These are phyloP conservation scores for Vigna nakashimae DNA, from an alignment of 306 rosid genomes.

Conservation along the genomic window DNA sequence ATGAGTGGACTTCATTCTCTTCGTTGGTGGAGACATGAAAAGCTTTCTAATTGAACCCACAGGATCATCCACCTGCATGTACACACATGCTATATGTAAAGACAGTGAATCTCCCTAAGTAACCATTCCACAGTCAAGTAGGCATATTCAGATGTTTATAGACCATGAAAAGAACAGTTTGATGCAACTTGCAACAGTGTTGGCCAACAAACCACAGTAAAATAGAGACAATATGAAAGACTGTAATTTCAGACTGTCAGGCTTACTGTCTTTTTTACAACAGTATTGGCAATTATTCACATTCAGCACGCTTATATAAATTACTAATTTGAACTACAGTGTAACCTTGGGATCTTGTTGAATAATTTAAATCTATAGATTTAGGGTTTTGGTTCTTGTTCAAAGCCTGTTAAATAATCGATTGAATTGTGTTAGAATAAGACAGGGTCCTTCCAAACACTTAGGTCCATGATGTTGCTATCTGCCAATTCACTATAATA, in stretches of 20 bases:
- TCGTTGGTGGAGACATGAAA: slow-evolving; percentile 75
- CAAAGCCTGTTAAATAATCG: slow-evolving; percentile 26
- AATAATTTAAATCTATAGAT: slow-evolving; percentile 37
- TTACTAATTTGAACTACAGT: slow-evolving; percentile 8
- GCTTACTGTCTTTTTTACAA: slow-evolving; percentile 3
- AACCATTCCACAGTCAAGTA: slow-evolving; percentile 21
- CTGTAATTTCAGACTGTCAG: slow-evolving; percentile 5
- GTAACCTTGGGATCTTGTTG: slow-evolving; percentile 36
- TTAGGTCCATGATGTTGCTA: slow-evolving; percentile 30
- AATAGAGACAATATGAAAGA: slow-evolving; percentile 26
- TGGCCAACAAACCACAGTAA: slow-evolving; percentile 9
- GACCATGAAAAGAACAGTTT: background rate
- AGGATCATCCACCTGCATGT: slow-evolving; percentile 90
- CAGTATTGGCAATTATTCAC: slow-evolving; percentile 3
- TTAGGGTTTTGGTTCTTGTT: background rate
- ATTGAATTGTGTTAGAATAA: slow-evolving; percentile 5
- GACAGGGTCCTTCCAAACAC: slow-evolving; percentile 19
- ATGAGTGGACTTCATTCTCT: slow-evolving; percentile 61
- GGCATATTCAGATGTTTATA: background rate
- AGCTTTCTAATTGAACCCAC: slow-evolving; percentile 74
- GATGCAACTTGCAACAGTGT: slow-evolving; percentile 17
- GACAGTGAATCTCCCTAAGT: slow-evolving; percentile 31
- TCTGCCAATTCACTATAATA: slow-evolving; percentile 19
- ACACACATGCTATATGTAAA: slow-evolving; percentile 34
- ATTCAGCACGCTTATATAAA: slow-evolving; percentile 3